Percentiles rank a stretch among this genome's conserved stretches.
These are phyloP conservation scores for Domatiomyces globalis DNA, from an alignment of 2,329 filamentous ascomycete genomes.

Conservation along the genomic window DNA sequence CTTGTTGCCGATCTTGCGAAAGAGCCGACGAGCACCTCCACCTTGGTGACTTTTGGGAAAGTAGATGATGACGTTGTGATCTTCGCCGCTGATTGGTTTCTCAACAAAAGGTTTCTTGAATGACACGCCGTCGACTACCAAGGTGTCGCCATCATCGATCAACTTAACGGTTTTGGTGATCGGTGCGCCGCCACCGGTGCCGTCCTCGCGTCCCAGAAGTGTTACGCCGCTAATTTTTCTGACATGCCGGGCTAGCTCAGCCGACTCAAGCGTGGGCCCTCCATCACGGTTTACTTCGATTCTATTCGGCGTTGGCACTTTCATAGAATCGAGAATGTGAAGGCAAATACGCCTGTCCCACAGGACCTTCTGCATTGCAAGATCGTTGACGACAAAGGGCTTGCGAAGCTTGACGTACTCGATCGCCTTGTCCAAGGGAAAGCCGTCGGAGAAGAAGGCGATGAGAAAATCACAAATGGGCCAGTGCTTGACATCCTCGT, in stretches of 20 bases:
- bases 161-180: conserved; percentile 60
- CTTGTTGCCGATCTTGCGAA: conserved; percentile 97
- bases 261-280: conserved; percentile 62
- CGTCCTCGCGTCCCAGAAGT: conserved; percentile 56
- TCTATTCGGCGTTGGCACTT: conserved; percentile 75
- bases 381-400: conserved; percentile 93
- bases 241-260: conserved; percentile 67
- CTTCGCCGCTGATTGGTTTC: conserved; percentile 94
- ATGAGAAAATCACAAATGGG: conserved; percentile 92
- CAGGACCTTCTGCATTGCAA: conserved; percentile 91
- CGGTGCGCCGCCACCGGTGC: conserved; percentile 44
- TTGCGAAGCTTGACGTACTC: conserved; percentile 86
- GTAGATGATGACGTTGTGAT: conserved; percentile 98
- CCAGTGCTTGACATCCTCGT: conserved; percentile 95
- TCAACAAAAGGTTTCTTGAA: conserved; percentile 93
- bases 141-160: conserved; percentile 75
- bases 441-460: conserved; percentile 96
- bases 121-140: conserved; percentile 69
- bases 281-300: conserved; percentile 89
- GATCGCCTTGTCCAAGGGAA: conserved; percentile 92
- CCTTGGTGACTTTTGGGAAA: conserved; percentile 61
- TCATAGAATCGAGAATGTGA: conserved; percentile 72
- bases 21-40: conserved; percentile 79
- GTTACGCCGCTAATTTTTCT: conserved; percentile 65
- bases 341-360: conserved; percentile 92